Percentiles rank a stretch among this genome's conserved stretches.
These are phyloP conservation scores for Colletotrichum acutatum DNA, from an alignment of 2,329 filamentous ascomycete genomes.

Conservation along the genomic window DNA sequence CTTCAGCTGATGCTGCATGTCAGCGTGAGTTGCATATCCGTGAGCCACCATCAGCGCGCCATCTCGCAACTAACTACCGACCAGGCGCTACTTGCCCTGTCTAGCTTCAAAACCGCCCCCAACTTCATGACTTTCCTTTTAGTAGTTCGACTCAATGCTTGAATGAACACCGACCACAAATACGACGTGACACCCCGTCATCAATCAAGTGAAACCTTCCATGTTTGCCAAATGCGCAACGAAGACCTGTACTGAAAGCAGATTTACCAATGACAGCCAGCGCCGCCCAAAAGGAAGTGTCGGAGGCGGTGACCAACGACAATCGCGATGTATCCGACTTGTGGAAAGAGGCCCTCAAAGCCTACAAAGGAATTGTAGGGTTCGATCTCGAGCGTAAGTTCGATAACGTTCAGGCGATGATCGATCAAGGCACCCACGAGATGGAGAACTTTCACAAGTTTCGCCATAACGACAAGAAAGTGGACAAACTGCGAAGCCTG, in stretches of 20 bases:
- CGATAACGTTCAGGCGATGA: conserved; percentile 41
- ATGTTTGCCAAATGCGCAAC: too few relatives aligned
- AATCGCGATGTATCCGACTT: conserved; percentile 43
- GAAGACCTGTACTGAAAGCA: neutral
- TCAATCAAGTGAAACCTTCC: neutral
- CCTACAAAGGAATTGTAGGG: conserved; percentile 46
- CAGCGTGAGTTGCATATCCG: neutral
- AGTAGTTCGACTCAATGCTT: neutral
- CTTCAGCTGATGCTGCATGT: neutral
- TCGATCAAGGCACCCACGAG: conserved; percentile 38
- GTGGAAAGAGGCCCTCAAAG: conserved; percentile 47
- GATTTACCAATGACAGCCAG: neutral
- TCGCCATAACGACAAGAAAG: conserved; percentile 47
- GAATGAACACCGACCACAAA: neutral
- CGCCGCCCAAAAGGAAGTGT: neutral
- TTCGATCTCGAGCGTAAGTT: conserved; percentile 45
- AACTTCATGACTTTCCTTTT: neutral
- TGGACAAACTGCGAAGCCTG: conserved; percentile 44
- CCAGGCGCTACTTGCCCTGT: too few relatives aligned
- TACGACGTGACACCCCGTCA: neutral
- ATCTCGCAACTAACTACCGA: too few relatives aligned
- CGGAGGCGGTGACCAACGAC: conserved; percentile 38
- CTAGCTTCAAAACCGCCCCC: neutral
- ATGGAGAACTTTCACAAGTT: conserved; percentile 47
- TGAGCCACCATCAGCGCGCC: neutral